Base-by-base conservation (phyloP, 139 green algal species). In the Chlamydomonas sphaeroides region DNA sequence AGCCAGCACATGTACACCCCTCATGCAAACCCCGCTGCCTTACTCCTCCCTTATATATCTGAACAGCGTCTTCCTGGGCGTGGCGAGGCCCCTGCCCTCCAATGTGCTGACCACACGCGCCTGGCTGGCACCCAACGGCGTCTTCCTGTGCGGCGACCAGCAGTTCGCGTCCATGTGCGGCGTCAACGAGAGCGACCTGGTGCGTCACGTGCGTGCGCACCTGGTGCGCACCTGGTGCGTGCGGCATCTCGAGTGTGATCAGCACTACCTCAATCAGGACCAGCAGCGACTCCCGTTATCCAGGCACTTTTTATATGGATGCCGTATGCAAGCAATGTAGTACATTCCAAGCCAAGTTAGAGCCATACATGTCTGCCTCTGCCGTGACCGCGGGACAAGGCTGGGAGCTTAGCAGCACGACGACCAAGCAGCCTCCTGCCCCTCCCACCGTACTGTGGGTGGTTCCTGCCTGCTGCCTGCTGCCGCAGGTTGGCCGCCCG, bases 31-130 rank as follows among this genome's bases (percentile, higher is more conserved):
- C 6, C 65, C 17, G 48, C 48, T 56, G 48, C 48, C n/a, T 56
- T 56, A 56, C 48, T 56, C 14, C 14, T 48, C 51, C 70, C n/a
- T 7, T 35, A 78, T 51, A 7, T 78, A n/a, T n/a, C n/a, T n/a
- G n/a, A n/a, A 86, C 57, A 28, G 42, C 38, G 38, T 89, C 33
- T 89, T 89, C 57, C 66, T 89, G 71, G 79, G 72, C 36, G 17
- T 86, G 17, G 62, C 84, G 20, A 56, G 62, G n/a, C 63, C 73
- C 18, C 20, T 62, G 41, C 56, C 66, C 1, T 26, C 71, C 45
- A 56, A 67, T 38, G 26, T 11, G 10, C 32, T n/a, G 36, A 82
- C 70, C 66, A 25, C 71, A 17, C 81, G 81, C 15, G 71, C 66
- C 61, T 86, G 81, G 81, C 38, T 86, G 28, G 63, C 81, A 10